Evolutionary conservation across 306 rosid genomes (phyloP).

Genomic region (Rosa multiflora): DNA sequence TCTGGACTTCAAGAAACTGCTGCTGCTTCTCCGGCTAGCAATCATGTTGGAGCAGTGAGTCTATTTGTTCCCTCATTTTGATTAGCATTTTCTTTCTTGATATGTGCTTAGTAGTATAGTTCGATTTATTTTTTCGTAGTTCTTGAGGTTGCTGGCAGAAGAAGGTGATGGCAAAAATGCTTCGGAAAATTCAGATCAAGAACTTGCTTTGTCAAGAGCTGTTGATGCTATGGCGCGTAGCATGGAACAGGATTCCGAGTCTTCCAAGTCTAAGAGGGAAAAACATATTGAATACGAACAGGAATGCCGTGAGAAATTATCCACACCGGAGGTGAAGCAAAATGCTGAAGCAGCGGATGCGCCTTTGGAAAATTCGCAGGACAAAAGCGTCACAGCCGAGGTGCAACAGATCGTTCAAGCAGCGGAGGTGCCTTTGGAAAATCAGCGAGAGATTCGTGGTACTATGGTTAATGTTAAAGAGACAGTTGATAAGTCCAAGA

Average conservation of each 20-base stretch:
- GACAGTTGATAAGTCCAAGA: constrained; percentile 22
- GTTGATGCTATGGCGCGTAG: constrained; percentile 53
- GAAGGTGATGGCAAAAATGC: constrained; percentile 46
- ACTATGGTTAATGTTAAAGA: constrained; percentile 33
- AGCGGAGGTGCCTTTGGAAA: constrained; percentile 20
- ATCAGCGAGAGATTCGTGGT: constrained; percentile 28
- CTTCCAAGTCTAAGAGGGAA: constrained; percentile 51
- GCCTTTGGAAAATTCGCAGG: constrained; percentile 15
- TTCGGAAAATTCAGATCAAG: constrained; percentile 58
- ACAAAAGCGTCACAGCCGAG: constrained; percentile 35
- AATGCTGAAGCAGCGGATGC: constrained; percentile 38
- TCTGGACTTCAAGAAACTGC: constrained; percentile 87
- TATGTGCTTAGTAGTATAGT: neutral
- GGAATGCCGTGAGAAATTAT: constrained; percentile 61
- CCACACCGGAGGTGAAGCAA: constrained; percentile 41
- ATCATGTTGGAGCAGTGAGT: constrained; percentile 88
- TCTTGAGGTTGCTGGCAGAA: constrained; percentile 71
- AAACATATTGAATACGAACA: constrained; percentile 57
- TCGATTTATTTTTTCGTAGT: constrained; percentile 42
- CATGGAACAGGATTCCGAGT: constrained; percentile 43
- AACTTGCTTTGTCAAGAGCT: constrained; percentile 63
- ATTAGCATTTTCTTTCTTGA: neutral
- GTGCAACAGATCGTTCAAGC: constrained; percentile 36
- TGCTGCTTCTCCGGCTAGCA: constrained; percentile 58
- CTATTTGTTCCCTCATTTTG: constrained; percentile 2